Evolutionary conservation across 176 grass and related monocot genomes (phyloP), one percentile per base, ranked within the genome.

Genomic region (Aegilops umbellulata): DNA sequence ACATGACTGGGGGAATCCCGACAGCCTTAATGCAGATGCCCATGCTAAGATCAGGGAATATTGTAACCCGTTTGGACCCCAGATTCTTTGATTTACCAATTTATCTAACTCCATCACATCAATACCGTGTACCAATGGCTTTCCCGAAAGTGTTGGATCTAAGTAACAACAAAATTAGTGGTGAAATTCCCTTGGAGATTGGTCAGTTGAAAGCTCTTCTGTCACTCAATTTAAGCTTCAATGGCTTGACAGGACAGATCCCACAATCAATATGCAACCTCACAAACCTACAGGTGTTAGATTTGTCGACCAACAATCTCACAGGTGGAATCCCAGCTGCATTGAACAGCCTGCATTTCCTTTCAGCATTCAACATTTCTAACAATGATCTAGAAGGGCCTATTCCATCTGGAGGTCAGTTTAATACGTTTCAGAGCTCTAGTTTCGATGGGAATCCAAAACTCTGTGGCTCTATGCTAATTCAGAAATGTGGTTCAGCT

Each of bases 311-410:
- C 26, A 86, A 90, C 9, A 0, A 30, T 6, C 39, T 90, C 4
- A 81, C 80, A n/a, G 86, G 86, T 27, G 16, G 5, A 57, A 46
- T 88, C 19, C 80, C 86, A 14, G 0, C 3, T 15, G 39, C 29
- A 65, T 11, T 88, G 44, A 70, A n/a, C 0, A 42, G 0, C 2
- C 41, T 88, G 5, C 0, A 84, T 6, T 88, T 88, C 81, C 86
- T 88, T 2, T 39, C 86, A 4, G 7, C n/a, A n/a, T 84, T 88
- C 64, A 84, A 81, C 10, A 24, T 83, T 69, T 80, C 86, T 2
- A 3, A 84, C 81, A 88, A 88, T 31, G 71, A 88, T 13, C 80
- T 88, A 2, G 60, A 88, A 65, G 86, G 86, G 25, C 86, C 81
- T 6, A 42, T 88, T 78, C 86, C 86, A 77, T 27, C 12, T 36